Conservation (phyloP, 1,284 basidiomycete genomes). For the Anthracocystis setariae region DNA sequence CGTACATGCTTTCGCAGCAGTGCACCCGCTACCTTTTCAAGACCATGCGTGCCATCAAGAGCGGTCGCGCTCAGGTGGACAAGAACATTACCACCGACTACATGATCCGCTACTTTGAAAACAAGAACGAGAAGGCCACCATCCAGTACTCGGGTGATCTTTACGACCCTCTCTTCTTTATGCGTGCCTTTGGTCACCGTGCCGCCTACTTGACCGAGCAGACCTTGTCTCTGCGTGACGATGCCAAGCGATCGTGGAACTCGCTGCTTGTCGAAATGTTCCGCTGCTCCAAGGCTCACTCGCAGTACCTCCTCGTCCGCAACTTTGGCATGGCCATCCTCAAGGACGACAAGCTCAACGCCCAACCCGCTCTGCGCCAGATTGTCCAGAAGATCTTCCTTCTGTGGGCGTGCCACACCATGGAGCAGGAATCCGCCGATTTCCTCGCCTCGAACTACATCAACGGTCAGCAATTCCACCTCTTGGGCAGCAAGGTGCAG, state of each 20-base stretch:
- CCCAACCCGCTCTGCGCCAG: conserved; percentile 66
- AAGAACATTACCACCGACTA: conserved; percentile 67
- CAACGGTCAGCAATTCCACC: conserved; percentile 64
- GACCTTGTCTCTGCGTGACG: conserved; percentile 67
- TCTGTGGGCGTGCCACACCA: conserved; percentile 55
- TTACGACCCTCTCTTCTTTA: conserved; percentile 65
- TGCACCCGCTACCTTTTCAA: conserved; percentile 68
- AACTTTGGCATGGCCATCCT: conserved; percentile 69
- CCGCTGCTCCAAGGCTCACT: conserved; percentile 62
- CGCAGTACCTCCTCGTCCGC: conserved; percentile 62
- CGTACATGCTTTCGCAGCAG: conserved; percentile 69
- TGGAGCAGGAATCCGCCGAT: conserved; percentile 65
- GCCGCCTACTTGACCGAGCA: conserved; percentile 68
- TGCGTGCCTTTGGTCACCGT: conserved; percentile 68
- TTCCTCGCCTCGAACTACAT: conserved; percentile 69
- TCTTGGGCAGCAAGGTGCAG: conserved; percentile 65
- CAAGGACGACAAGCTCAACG: conserved; percentile 67
- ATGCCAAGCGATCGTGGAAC: conserved; percentile 68
- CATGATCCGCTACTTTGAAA: conserved; percentile 65
- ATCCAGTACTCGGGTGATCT: conserved; percentile 57
- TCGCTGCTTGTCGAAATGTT: conserved; percentile 67
- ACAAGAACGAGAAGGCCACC: conserved; percentile 61
- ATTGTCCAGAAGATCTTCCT: conserved; percentile 66
- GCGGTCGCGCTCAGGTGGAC: conserved; percentile 43
- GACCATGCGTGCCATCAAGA: conserved; percentile 61